Percentiles rank a stretch among this genome's conserved stretches.
These are phyloP conservation scores for Fusarium nisikadoi DNA, from an alignment of 2,329 filamentous ascomycete species.

Conservation along the genomic window DNA sequence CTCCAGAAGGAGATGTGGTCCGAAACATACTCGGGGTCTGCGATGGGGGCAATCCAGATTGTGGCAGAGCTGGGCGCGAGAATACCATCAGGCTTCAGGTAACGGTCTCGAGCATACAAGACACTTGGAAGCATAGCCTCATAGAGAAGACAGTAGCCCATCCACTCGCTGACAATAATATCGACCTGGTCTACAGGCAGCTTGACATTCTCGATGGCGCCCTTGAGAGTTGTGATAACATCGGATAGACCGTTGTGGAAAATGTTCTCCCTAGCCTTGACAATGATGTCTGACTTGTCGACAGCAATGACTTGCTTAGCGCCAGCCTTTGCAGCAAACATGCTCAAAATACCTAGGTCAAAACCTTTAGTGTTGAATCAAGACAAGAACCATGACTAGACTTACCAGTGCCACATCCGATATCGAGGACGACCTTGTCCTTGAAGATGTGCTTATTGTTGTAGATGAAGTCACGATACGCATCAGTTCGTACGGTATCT, in stretches of 20 bases:
- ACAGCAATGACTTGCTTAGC: slow-evolving; percentile 89
- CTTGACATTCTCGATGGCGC: slow-evolving; percentile 87
- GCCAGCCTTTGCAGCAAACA: slow-evolving; percentile 93
- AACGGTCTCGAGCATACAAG: slow-evolving; percentile 86
- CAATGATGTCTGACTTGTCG: slow-evolving; percentile 90
- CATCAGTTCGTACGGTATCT: slow-evolving; percentile 86
- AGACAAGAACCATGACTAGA: slow-evolving; percentile 3
- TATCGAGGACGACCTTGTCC: slow-evolving; percentile 88
- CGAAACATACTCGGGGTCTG: slow-evolving; percentile 79
- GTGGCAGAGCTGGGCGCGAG: slow-evolving; percentile 89
- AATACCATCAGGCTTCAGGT: slow-evolving; percentile 81
- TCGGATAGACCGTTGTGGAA: slow-evolving; percentile 80
- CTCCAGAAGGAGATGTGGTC: slow-evolving; percentile 89
- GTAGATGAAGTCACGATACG: slow-evolving; percentile 96
- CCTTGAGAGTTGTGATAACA: slow-evolving; percentile 81
- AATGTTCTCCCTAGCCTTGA: slow-evolving; percentile 86
- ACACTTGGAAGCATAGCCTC: slow-evolving; percentile 97
- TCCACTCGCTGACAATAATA: slow-evolving; percentile 97
- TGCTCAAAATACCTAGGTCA: slow-evolving; percentile 78
- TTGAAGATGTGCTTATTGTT: slow-evolving; percentile 88
- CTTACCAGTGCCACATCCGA: slow-evolving; percentile 81
- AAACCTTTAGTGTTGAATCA: not conserved
- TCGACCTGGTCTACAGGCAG: slow-evolving; percentile 85
- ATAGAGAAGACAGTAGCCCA: slow-evolving; percentile 94
- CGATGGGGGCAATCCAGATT: slow-evolving; percentile 82